These are phyloP conservation scores for Bertia moriformis DNA, from an alignment of 2,329 filamentous ascomycete species.

Conservation along the genomic window DNA sequence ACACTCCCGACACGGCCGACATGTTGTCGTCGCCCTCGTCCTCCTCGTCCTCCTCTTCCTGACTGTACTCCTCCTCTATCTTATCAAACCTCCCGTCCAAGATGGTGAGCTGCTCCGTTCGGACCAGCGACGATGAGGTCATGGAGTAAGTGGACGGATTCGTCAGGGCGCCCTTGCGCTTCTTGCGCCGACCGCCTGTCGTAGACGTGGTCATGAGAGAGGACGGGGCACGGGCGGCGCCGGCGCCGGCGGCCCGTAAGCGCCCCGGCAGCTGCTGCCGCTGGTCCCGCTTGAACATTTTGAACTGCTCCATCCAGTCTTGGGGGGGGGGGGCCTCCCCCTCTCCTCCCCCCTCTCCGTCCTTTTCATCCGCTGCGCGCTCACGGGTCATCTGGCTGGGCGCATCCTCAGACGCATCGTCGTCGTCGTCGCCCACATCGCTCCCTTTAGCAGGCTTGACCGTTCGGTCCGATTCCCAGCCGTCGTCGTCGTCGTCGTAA, in stretches of 20 bases:
- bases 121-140: conserved; percentile 73
- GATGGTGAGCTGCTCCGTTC: conserved; percentile 74
- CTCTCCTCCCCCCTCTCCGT: conserved; percentile 7
- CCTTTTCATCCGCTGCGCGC: conserved; percentile 31
- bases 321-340: neutral
- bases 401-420: conserved; percentile 22
- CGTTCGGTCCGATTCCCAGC: conserved; percentile 91
- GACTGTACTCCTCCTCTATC: conserved; percentile 62
- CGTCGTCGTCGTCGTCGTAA: conserved; percentile 55
- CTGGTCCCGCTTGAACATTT: neutral
- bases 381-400: no score
- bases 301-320: neutral
- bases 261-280: no score
- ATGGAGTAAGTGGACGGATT: conserved; percentile 79
- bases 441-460: conserved; percentile 50
- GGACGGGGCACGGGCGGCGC: conserved; percentile 48
- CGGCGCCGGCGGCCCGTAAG: no score
- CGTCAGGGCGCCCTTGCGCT: conserved; percentile 85
- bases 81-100: conserved; percentile 85
- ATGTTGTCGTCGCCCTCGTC: conserved; percentile 31
- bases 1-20: conserved; percentile 24
- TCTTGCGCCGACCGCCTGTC: conserved; percentile 72
- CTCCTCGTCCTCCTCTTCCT: no score
- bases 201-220: conserved; percentile 64
- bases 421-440: conserved; percentile 32